Percentiles rank a stretch among this genome's conserved stretches.
Conservation (phyloP, 108 stramenopile species). For the Nitzschia sp. region DNA sequence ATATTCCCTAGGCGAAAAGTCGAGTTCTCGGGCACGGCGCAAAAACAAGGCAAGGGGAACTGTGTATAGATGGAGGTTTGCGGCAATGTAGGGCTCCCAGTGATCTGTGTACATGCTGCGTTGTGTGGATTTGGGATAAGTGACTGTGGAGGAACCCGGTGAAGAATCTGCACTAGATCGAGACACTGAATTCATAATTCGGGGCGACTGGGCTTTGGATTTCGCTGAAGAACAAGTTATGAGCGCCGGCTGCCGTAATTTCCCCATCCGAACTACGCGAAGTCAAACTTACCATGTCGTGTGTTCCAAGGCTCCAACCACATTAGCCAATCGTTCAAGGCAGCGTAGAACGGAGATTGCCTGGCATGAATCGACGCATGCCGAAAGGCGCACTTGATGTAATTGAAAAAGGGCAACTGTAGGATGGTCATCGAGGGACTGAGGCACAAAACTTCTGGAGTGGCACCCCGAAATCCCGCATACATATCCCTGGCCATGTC, state of each 20-base stretch:
- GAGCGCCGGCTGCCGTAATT: background rate
- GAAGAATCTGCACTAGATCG: background rate
- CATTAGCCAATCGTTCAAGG: slow-evolving; percentile 77
- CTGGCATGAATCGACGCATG: slow-evolving; percentile 70
- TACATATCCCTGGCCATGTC: slow-evolving; percentile 22
- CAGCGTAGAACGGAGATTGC: slow-evolving; percentile 66
- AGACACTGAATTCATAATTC: slow-evolving; percentile 23
- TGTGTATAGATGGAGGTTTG: slow-evolving; percentile 77
- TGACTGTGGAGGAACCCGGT: slow-evolving; percentile 5
- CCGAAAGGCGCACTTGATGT: slow-evolving; percentile 69
- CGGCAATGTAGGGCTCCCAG: slow-evolving; percentile 84
- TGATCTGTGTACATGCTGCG: slow-evolving; percentile 53
- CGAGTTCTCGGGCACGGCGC: slow-evolving; percentile 87
- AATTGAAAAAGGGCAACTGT: slow-evolving; percentile 71
- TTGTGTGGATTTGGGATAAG: slow-evolving; percentile 57
- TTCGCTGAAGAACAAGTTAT: background rate
- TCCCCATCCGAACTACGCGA: background rate
- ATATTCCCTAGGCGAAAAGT: slow-evolving; percentile 72
- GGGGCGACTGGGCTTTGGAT: slow-evolving; percentile 1
- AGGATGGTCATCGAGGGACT: slow-evolving; percentile 59
- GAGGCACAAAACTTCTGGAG: slow-evolving; percentile 53
- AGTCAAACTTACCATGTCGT: slow-evolving; percentile 16
- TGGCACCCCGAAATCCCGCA: slow-evolving; percentile 15
- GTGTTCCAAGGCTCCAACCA: slow-evolving; percentile 91
- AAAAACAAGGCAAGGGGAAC: slow-evolving; percentile 87